phyloP scores from a whole-genome alignment of 805 yeast species.

The Scheffersomyces amazonensis region DNA sequence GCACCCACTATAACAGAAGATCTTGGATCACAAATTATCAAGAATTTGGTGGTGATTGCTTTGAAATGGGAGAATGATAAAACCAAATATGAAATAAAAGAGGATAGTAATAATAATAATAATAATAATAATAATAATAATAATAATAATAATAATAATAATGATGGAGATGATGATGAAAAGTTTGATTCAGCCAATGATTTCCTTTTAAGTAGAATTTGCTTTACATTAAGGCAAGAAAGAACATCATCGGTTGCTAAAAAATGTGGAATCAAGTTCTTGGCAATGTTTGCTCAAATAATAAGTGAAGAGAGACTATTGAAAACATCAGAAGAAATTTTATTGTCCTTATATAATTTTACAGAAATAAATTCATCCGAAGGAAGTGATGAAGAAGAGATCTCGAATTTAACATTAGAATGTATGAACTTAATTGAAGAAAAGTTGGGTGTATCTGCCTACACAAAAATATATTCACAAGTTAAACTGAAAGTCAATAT shows the following conservation, averaged over 20 bases:
- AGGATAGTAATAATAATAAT: conserved; percentile 10
- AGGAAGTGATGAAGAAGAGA: conserved; percentile 48
- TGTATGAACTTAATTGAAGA: conserved; percentile 65
- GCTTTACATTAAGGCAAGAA: conserved; percentile 66
- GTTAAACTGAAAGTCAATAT: conserved; percentile 60
- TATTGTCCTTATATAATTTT: conserved; percentile 52
- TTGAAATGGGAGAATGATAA: conserved; percentile 56
- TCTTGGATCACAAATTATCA: conserved; percentile 62
- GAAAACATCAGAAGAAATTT: conserved; percentile 44
- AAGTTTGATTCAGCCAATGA: conserved; percentile 42
- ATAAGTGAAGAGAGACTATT: conserved; percentile 40
- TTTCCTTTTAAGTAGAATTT: conserved; percentile 62
- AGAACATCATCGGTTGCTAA: conserved; percentile 56
- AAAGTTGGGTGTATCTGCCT: conserved; percentile 70
- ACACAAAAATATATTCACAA: conserved; percentile 54
- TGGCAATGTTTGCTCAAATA: conserved; percentile 62
- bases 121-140: too few relatives aligned
- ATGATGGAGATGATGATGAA: conserved; percentile 24
- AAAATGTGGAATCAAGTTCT: conserved; percentile 63
- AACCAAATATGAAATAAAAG: conserved; percentile 28
- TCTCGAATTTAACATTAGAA: conserved; percentile 55
- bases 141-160: too few relatives aligned
- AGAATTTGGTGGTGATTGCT: conserved; percentile 60
- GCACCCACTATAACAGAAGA: conserved; percentile 72
- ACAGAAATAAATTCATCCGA: conserved; percentile 42